Conservation (phyloP, 176 grass and related monocot genomes). For the Panicum miliaceum region DNA sequence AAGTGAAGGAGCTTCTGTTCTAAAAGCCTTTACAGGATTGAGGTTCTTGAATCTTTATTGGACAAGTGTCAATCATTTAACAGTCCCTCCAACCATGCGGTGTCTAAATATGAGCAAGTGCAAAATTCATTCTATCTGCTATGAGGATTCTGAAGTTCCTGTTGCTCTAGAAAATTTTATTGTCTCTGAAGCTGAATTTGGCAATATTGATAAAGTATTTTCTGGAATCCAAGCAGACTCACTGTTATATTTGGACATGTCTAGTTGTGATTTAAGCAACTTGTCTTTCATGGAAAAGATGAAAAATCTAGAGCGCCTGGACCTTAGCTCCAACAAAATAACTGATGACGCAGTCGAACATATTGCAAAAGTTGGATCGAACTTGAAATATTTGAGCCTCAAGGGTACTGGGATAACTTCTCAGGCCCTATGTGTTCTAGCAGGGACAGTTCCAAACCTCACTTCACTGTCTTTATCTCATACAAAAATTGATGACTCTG, state of each 20-base stretch:
- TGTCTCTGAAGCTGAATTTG: slow-evolving; percentile 48
- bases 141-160: slow-evolving; percentile 36
- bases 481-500: slow-evolving; percentile 80
- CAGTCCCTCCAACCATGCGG: slow-evolving; percentile 55
- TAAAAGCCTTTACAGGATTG: slow-evolving; percentile 66
- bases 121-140: slow-evolving; percentile 67
- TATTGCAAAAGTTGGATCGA: slow-evolving; percentile 66
- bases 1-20: slow-evolving; percentile 61
- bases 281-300: slow-evolving; percentile 68
- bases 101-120: slow-evolving; percentile 89
- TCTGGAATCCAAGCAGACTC: slow-evolving; percentile 54
- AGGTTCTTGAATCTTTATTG: slow-evolving; percentile 78
- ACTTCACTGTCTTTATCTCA: slow-evolving; percentile 65
- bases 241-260: slow-evolving; percentile 69
- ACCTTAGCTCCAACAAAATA: slow-evolving; percentile 65
- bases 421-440: slow-evolving; percentile 57
- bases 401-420: slow-evolving; percentile 66
- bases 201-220: slow-evolving; percentile 62
- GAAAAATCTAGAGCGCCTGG: slow-evolving; percentile 65
- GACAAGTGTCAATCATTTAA: slow-evolving; percentile 66
- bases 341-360: slow-evolving; percentile 62
- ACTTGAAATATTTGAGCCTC: slow-evolving; percentile 75
- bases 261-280: slow-evolving; percentile 58
- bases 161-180: slow-evolving; percentile 59
- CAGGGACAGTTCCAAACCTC: slow-evolving; percentile 69